phyloP scores from a whole-genome alignment of 164 flowering plant genomes.

The Santalum album region DNA sequence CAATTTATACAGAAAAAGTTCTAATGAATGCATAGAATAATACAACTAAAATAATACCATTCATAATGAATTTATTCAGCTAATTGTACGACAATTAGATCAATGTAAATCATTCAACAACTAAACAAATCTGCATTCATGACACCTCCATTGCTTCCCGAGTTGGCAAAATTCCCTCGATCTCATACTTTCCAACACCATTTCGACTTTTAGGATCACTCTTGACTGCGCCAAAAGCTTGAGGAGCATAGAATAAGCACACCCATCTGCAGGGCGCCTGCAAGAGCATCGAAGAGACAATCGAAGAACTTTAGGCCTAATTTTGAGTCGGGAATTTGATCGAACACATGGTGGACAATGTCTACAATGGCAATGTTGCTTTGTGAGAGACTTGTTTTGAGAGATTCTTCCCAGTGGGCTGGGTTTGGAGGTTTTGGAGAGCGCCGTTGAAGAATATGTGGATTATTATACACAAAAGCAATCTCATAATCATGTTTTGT shows the following conservation, averaged over 20 bases:
- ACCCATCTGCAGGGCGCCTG: conserved; percentile 28
- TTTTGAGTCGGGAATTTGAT: conserved; percentile 31
- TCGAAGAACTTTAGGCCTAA: conserved; percentile 53
- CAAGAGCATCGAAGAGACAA: conserved; percentile 27
- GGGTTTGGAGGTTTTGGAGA: background rate
- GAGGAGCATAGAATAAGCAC: conserved; percentile 52
- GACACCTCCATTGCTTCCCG: conserved; percentile 35
- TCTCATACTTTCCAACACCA: conserved; percentile 29
- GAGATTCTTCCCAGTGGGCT: background rate
- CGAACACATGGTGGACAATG: conserved; percentile 50
- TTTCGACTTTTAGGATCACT: conserved; percentile 38
- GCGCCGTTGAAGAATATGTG: background rate
- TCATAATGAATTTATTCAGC: no score
- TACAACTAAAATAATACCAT: no score
- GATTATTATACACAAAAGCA: no score
- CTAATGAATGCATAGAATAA: no score
- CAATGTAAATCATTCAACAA: no score
- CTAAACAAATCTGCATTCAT: no score
- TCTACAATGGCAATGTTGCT: background rate
- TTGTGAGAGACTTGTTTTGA: background rate
- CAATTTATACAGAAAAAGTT: no score
- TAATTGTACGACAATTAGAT: no score
- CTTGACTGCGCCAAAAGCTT: conserved; percentile 47
- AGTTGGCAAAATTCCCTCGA: conserved; percentile 32
- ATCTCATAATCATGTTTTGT: no score